These are phyloP conservation scores for Spathaspora gorwiae DNA, from an alignment of 805 yeast genomes.

Conservation along the genomic window DNA sequence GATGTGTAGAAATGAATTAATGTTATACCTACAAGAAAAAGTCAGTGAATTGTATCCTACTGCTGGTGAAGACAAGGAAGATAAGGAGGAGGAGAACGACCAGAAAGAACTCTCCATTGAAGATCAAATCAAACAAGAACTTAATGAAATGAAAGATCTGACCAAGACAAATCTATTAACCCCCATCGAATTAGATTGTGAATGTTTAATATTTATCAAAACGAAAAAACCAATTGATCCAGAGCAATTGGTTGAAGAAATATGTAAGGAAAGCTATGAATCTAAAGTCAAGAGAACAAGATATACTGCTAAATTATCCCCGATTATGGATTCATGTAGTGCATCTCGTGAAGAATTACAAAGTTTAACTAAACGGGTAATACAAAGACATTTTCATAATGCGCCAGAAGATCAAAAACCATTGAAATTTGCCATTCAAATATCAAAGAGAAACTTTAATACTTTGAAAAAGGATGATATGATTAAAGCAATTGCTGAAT, in stretches of 20 bases:
- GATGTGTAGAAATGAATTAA: conserved; percentile 71
- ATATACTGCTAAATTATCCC: conserved; percentile 75
- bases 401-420: conserved; percentile 35
- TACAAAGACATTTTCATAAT: conserved; percentile 64
- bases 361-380: conserved; percentile 54
- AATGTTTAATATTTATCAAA: conserved; percentile 82
- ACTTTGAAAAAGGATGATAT: conserved; percentile 68
- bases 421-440: conserved; percentile 70
- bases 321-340: conserved; percentile 70
- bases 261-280: conserved; percentile 58
- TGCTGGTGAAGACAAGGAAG: conserved; percentile 19
- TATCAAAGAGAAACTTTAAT: conserved; percentile 74
- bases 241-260: conserved; percentile 56
- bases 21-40: conserved; percentile 45
- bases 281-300: conserved; percentile 56
- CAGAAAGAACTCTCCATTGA: conserved; percentile 54
- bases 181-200: conserved; percentile 67
- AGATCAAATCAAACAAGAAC: conserved; percentile 67
- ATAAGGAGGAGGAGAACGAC: conserved; percentile 18
- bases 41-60: conserved; percentile 28
- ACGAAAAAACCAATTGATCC: conserved; percentile 78
- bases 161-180: conserved; percentile 40
- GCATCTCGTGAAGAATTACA: conserved; percentile 66
- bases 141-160: conserved; percentile 53
- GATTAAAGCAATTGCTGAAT: conserved; percentile 64